Percentiles rank a stretch among this genome's conserved stretches.
Evolutionary conservation across 169 alveolate genomes (phyloP).

Genomic region (Babesia microti): DNA sequence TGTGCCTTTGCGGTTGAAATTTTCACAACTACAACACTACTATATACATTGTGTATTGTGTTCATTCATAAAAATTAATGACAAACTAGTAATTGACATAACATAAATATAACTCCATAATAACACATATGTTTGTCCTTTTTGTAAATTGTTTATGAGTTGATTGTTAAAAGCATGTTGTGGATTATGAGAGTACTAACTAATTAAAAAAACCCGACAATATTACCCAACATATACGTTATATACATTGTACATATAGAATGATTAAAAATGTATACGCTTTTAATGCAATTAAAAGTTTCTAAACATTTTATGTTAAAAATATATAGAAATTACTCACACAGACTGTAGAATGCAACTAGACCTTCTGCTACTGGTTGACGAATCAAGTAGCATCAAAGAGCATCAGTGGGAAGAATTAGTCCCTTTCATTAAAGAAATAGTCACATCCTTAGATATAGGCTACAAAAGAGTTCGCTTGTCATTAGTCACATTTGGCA

Average conservation of each 20-base stretch:
- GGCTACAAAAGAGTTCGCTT: slow-evolving; percentile 23
- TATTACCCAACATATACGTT: no score
- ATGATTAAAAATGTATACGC: neutral
- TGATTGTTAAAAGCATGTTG: no score
- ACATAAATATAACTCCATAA: no score
- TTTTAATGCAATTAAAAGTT: neutral
- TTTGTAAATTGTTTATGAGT: no score
- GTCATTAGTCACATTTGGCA: slow-evolving; percentile 31
- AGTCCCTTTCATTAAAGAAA: slow-evolving; percentile 21
- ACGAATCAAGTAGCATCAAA: slow-evolving; percentile 35
- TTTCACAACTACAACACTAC: no score
- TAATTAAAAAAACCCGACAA: no score
- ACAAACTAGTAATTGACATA: no score
- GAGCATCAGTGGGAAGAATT: slow-evolving; percentile 19
- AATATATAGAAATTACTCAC: neutral
- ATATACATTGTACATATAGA: neutral
- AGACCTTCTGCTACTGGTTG: slow-evolving; percentile 36
- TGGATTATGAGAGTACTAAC: no score
- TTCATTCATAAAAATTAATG: no score
- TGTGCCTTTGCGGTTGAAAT: no score
- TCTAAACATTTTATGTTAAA: neutral
- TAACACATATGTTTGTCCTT: no score
- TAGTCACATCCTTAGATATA: slow-evolving; percentile 17
- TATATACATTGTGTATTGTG: no score
- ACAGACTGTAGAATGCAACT: slow-evolving; percentile 19